Evolutionary conservation across 2,329 filamentous ascomycete species (phyloP), one percentile per base, ranked within the genome.

Genomic region (Ustilaginoidea virens): DNA sequence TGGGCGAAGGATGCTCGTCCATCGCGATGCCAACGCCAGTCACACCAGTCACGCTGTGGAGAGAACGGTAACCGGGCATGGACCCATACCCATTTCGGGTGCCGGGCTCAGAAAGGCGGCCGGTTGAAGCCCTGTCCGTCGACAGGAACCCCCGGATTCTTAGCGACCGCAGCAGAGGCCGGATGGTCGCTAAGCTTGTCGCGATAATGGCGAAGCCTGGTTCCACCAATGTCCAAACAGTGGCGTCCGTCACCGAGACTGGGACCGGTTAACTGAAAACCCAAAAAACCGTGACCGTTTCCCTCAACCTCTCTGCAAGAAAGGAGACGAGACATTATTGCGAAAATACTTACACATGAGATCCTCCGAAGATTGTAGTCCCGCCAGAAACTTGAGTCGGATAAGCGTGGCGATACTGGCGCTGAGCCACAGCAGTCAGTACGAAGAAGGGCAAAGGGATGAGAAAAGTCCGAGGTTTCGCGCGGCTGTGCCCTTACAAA

Each of bases 181-280:
- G 60, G 18, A 69, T 63, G 5, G 66, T 70, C 14, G 61, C 62
- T 8, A 69, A 49, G 34, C 61, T 66, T 2, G 65, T 59, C 9
- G 66, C 66, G 16, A 62, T 44, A 25, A 69, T 70, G 33, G 64
- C 65, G 14, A 69, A 57, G 5, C 63, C 65, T 2, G 65, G 64
- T 39, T 70, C 66, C 30, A 69, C 50, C n/a, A 69, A 47, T 7
- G 63, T 69, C 66, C 66, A 70, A 5, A 69, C 53, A 56, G 66
- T 63, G 20, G 63, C 56, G 34, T 66, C 52, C 4, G 63, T 69
- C 14, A 55, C 60, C 29, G 55, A 52, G 41, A 54, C 62, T 66
- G 25, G 7, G 19, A 1, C 12, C 11, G 6, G 27, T 51, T 27
- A 47, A 40, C 14, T 16, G 12, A 8, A 5, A n/a, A 17, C 8